A percentile compares a stretch with the other conserved stretches of the same genome.
Evolutionary conservation across 1,284 basidiomycete species (phyloP).

Genomic region (Ustilago hordei): DNA sequence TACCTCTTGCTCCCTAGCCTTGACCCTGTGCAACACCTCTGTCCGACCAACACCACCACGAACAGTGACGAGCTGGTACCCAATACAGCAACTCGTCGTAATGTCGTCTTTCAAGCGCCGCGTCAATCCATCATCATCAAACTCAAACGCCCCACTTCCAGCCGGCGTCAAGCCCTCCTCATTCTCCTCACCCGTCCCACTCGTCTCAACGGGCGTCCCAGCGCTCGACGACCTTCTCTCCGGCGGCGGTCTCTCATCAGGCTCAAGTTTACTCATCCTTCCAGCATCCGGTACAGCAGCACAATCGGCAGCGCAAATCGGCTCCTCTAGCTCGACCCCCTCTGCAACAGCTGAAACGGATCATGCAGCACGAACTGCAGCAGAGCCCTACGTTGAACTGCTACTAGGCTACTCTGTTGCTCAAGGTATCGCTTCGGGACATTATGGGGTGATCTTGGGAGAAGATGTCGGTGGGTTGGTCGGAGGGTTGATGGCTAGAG

Average conservation of each 20-base stretch:
- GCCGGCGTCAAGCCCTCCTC: conserved; percentile 78
- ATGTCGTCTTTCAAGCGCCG: conserved; percentile 85
- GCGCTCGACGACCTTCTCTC: conserved; percentile 96
- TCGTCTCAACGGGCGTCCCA: conserved; percentile 88
- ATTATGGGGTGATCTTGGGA: conserved; percentile 77
- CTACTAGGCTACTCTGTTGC: conserved; percentile 88
- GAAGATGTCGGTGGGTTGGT: conserved; percentile 72
- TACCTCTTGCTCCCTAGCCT: conserved; percentile 72
- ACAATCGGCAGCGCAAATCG: conserved; percentile 45
- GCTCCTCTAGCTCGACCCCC: conserved; percentile 77
- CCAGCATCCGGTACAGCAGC: conserved; percentile 55
- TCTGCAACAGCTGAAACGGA: conserved; percentile 72
- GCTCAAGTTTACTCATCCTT: conserved; percentile 79
- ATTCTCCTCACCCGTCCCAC: conserved; percentile 75
- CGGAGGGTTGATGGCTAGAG: conserved; percentile 59
- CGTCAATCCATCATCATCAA: conserved; percentile 54
- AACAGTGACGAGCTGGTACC: neutral
- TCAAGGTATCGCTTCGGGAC: conserved; percentile 82
- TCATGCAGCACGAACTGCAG: conserved; percentile 44
- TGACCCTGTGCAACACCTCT: conserved; percentile 70
- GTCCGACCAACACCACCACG: neutral
- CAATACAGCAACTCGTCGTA: neutral
- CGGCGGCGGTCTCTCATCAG: conserved; percentile 85
- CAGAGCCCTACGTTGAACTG: conserved; percentile 81
- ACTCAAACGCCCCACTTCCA: conserved; percentile 68